Evolutionary conservation across 768 basidiomycete species (phyloP).

Genomic region (Hypholoma sublateritium): DNA sequence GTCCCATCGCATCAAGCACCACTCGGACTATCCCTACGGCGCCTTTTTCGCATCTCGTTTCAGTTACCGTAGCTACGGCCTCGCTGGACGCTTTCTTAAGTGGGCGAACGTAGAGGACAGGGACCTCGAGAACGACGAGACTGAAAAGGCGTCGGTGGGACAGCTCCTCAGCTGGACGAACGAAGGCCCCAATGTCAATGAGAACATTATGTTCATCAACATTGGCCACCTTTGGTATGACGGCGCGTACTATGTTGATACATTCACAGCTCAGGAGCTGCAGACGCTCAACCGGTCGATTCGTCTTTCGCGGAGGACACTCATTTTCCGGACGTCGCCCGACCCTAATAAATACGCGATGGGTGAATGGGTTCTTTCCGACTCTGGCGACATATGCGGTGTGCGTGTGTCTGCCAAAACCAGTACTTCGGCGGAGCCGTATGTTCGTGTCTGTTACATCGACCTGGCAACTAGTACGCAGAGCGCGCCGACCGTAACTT

Average conservation of each 20-base stretch:
- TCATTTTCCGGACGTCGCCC: slow-evolving; percentile 35
- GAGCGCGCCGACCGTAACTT: slow-evolving; percentile 29
- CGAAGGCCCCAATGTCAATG: slow-evolving; percentile 26
- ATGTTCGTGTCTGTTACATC: slow-evolving; percentile 33
- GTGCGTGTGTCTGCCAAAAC: slow-evolving; percentile 35
- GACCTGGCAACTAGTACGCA: slow-evolving; percentile 33
- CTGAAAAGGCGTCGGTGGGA: slow-evolving; percentile 27
- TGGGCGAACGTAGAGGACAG: slow-evolving; percentile 35
- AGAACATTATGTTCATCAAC: slow-evolving; percentile 34
- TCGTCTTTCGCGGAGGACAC: slow-evolving; percentile 29
- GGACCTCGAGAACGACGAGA: slow-evolving; percentile 32
- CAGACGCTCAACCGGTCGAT: slow-evolving; percentile 32
- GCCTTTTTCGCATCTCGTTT: slow-evolving; percentile 32
- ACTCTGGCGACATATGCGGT: slow-evolving; percentile 33
- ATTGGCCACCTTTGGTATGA: slow-evolving; percentile 33
- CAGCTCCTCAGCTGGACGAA: slow-evolving; percentile 35
- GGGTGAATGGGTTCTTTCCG: slow-evolving; percentile 39
- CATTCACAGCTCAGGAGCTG: slow-evolving; percentile 34
- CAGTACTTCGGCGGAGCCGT: slow-evolving; percentile 33
- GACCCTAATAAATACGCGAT: slow-evolving; percentile 33
- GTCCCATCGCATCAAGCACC: slow-evolving; percentile 35
- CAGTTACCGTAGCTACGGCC: slow-evolving; percentile 8
- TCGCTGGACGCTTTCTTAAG: slow-evolving; percentile 22
- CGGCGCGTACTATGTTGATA: slow-evolving; percentile 34
- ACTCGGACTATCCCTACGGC: slow-evolving; percentile 41